phyloP scores from a whole-genome alignment of 2,329 filamentous ascomycete genomes.

The Plectosphaerella sp. region DNA sequence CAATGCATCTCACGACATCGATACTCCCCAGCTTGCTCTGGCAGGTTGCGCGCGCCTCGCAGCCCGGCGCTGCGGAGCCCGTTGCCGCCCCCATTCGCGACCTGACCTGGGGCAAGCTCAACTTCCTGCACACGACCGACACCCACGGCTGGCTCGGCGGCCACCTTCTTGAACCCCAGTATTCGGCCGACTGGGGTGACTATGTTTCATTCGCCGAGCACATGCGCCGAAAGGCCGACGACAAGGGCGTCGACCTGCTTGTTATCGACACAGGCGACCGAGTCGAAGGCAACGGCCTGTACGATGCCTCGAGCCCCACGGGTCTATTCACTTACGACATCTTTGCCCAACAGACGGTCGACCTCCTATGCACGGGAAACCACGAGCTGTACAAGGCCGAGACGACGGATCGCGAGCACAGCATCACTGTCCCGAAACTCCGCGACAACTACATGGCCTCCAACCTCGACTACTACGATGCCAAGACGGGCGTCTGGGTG shows the following conservation, averaged over 20 bases:
- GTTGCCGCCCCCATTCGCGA: conserved; percentile 77
- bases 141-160: conserved; percentile 95
- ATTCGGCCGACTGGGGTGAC: conserved; percentile 96
- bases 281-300: conserved; percentile 90
- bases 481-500: conserved; percentile 62
- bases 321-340: conserved; percentile 88
- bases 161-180: conserved; percentile 89
- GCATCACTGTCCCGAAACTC: conserved; percentile 79
- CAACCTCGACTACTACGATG: conserved; percentile 84
- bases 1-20: conserved; percentile 2
- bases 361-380: conserved; percentile 84
- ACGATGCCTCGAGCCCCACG: conserved; percentile 84
- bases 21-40: conserved; percentile 24
- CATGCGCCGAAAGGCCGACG: conserved; percentile 74
- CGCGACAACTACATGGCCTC: conserved; percentile 78
- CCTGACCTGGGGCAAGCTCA: conserved; percentile 88
- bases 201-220: conserved; percentile 90
- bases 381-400: conserved; percentile 88
- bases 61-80: conserved; percentile 77
- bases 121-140: conserved; percentile 95
- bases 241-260: conserved; percentile 76
- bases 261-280: conserved; percentile 93
- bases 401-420: conserved; percentile 73
- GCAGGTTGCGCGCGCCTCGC: conserved; percentile 45
- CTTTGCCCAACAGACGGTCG: conserved; percentile 74